Conservation (phyloP, 2,329 filamentous ascomycete species). For the Penicillium hordei region DNA sequence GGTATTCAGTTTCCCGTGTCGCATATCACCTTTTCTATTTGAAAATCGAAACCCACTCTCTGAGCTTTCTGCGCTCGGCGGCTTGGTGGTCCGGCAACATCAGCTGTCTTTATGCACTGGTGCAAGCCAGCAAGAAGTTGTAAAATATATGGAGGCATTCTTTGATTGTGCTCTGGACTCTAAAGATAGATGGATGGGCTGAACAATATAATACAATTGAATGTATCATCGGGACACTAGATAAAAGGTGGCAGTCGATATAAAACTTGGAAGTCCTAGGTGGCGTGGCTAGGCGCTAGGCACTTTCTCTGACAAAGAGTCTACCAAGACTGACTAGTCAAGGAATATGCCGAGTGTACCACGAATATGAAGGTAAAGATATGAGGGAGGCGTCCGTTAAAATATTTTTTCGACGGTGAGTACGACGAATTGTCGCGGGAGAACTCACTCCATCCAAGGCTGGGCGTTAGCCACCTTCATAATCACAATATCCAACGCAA, state of each 20-base stretch:
- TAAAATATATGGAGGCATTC: neutral
- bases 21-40: constrained; percentile 38
- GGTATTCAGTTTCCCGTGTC: constrained; percentile 39
- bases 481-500: neutral
- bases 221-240: neutral
- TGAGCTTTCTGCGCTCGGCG: constrained; percentile 38
- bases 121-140: constrained; percentile 36
- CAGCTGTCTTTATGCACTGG: constrained; percentile 40
- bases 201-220: neutral
- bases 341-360: neutral
- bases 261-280: neutral
- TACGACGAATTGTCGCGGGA: neutral
- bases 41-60: constrained; percentile 29
- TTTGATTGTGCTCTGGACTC: neutral
- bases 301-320: neutral
- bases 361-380: neutral
- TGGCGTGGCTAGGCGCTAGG: neutral
- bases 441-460: neutral
- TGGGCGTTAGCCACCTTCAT: neutral
- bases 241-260: neutral
- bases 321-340: neutral
- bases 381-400: neutral
- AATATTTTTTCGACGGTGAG: neutral
- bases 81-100: constrained; percentile 43
- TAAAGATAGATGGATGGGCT: neutral